Evolutionary conservation across 805 yeast genomes (phyloP), one percentile per base, ranked within the genome.

Genomic region (Candida nemodendra): DNA sequence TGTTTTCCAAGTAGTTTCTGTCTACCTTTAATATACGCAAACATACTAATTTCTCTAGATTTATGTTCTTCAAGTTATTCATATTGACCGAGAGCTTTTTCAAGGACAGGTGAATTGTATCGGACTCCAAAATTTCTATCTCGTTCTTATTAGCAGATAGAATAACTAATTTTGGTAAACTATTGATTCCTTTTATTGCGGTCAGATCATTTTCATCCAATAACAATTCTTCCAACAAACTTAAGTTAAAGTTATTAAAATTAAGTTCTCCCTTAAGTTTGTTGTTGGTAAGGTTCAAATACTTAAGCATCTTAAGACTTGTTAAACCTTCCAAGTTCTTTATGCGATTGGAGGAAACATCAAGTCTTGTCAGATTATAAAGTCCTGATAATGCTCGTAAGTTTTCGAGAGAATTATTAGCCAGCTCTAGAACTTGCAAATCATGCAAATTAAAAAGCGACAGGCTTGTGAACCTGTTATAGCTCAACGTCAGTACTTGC

Each of bases 1-100:
- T 18, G 0, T 43, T 30, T 5, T 41, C 41, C 11, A 72, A 42
- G 5, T 50, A 42, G 41, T 57, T 59, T 4, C 76, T 71, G 47
- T 76, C 80, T 12, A 72, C 49, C 27, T 74, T 58, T 26, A 76
- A 52, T 4, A 64, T 66, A 32, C 76, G 58, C 43, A 76, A 59
- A 22, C 44, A 54, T 0, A 74, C 72, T 37, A 61, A 66, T 8
- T 44, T 28, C 1, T 45, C 45, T 13, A 72, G 44, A 35, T 68
- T 61, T 16, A 74, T 47, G 2, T 32, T 27, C 15, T 42, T 43
- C 22, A 74, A 45, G 6, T 56, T 48, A 47, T 74, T 74, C 44
- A 60, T 58, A 37, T 65, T 68, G 17, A 73, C 27, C 12, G 57
- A 40, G 28, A 70, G 45, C 45, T 67, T 68, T 48, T 66, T 72